These are phyloP conservation scores for Vitis hybrid DNA, from an alignment of 177 flowering plant genomes.

Conservation along the genomic window DNA sequence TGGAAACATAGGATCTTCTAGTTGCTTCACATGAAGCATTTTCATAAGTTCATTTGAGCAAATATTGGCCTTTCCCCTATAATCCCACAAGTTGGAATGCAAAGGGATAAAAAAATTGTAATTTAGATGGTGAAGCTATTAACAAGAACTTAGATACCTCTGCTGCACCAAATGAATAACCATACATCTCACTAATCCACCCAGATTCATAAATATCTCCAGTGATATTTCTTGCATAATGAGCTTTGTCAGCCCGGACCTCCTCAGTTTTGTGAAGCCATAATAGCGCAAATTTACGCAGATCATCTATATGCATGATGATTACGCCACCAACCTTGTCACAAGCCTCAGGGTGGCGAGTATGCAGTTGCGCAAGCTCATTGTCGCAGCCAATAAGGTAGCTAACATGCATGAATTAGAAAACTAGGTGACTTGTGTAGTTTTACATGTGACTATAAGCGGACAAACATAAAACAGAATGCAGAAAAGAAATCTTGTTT, in stretches of 20 bases:
- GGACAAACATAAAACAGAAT: background rate
- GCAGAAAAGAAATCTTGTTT: background rate
- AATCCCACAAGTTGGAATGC: background rate
- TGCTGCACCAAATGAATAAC: constrained; percentile 97
- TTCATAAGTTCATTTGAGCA: background rate
- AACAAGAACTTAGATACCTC: constrained; percentile 60
- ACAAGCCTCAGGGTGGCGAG: constrained; percentile 88
- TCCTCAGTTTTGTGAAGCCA: constrained; percentile 98
- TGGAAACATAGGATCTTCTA: background rate
- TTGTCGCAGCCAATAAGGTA: constrained; percentile 98
- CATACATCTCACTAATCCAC: constrained; percentile 99
- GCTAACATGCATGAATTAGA: constrained; percentile 37
- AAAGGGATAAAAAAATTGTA: background rate
- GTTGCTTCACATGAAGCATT: background rate
- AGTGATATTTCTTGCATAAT: constrained; percentile 78
- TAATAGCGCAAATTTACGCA: constrained; percentile 71
- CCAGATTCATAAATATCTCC: constrained; percentile 92
- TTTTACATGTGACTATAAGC: background rate
- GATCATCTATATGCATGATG: constrained; percentile 95
- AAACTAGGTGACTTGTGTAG: constrained; percentile 1
- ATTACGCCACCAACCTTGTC: constrained; percentile 99
- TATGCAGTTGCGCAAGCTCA: constrained; percentile 90
- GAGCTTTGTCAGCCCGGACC: constrained; percentile 92
- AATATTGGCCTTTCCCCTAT: background rate
- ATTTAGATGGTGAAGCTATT: background rate